A percentile compares a stretch with the other conserved stretches of the same genome.
Conservation (phyloP, 371 early-diverging fungal species). For the Circinella umbellata region DNA sequence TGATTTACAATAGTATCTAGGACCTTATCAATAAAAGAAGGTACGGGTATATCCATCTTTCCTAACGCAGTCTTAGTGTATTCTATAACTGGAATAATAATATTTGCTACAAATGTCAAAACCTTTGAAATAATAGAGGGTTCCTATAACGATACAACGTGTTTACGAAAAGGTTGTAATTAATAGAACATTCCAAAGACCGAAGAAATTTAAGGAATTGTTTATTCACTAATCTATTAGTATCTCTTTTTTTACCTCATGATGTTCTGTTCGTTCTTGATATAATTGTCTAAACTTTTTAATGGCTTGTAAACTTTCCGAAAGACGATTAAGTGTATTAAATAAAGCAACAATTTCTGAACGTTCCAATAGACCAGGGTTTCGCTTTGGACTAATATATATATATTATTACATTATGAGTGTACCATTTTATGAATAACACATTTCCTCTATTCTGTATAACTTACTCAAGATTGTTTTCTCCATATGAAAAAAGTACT, state of each 20-base stretch:
- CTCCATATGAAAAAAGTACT: conserved; percentile 88
- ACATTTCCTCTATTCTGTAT: not conserved
- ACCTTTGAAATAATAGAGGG: not conserved
- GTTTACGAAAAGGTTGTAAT: conserved; percentile 63
- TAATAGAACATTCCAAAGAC: conserved; percentile 72
- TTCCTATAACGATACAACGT: conserved; percentile 7
- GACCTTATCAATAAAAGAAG: conserved; percentile 26
- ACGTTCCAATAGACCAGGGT: conserved; percentile 68
- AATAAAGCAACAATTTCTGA: conserved; percentile 93
- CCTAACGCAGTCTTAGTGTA: conserved; percentile 10
- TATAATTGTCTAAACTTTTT: conserved; percentile 77
- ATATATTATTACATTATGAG: too few relatives aligned
- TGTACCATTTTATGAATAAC: too few relatives aligned
- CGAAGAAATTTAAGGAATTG: conserved; percentile 73
- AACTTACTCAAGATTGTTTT: conserved; percentile 63
- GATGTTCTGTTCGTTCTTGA: conserved; percentile 41
- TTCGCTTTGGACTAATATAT: conserved; percentile 43
- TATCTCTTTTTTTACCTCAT: not conserved
- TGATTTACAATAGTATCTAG: not conserved
- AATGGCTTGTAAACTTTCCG: conserved; percentile 76
- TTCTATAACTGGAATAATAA: conserved; percentile 7
- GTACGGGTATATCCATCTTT: conserved; percentile 35
- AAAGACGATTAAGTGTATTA: conserved; percentile 88
- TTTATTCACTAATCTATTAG: too few relatives aligned
- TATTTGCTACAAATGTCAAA: not conserved